A percentile compares a stretch with the other conserved stretches of the same genome.
phyloP scores from a whole-genome alignment of 148 eudicot species.

The Persicaria tinctoria region DNA sequence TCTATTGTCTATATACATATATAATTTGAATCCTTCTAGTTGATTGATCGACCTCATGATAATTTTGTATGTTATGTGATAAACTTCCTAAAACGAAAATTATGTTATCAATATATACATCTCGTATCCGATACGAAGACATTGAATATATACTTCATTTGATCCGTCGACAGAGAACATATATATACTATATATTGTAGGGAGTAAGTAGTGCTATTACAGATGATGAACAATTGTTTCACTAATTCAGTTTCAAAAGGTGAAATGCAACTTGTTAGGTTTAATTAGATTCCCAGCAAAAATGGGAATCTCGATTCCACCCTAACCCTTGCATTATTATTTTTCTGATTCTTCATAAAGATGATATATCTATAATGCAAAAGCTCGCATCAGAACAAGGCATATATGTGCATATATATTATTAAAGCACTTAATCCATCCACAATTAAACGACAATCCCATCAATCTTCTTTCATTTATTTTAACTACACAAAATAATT shows the following conservation, averaged over 20 bases:
- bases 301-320: not conserved
- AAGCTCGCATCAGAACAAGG: not conserved
- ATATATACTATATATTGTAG: not conserved
- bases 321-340: not conserved
- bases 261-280: not conserved
- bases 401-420: not conserved
- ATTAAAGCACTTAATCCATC: not conserved
- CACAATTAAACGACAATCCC: not conserved
- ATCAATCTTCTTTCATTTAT: not conserved
- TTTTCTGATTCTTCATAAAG: slow-evolving; percentile 4
- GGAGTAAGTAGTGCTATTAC: not conserved
- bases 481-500: too few species aligned
- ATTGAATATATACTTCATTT: too few species aligned
- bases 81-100: too few species aligned
- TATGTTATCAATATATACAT: too few species aligned
- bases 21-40: too few species aligned
- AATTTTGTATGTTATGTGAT: too few species aligned
- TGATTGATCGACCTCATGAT: too few species aligned
- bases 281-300: not conserved
- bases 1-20: too few species aligned
- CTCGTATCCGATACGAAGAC: too few species aligned
- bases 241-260: not conserved
- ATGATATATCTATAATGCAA: not conserved
- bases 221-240: not conserved
- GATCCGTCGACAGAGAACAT: too few species aligned